Conservation (phyloP, 176 grass and related monocot species). For the Rhynchospora breviuscula region DNA sequence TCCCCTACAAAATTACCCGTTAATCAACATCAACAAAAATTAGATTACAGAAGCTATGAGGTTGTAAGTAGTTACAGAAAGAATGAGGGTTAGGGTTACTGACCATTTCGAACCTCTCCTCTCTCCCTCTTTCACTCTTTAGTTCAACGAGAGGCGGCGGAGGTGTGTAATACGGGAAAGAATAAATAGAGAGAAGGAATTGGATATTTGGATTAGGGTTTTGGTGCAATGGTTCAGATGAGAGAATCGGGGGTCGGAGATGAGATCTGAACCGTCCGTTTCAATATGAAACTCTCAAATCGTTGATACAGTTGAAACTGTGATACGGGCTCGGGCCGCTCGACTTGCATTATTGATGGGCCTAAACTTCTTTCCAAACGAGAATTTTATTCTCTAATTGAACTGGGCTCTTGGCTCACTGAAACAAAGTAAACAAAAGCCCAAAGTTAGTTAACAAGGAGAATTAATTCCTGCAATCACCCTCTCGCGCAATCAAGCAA, state of each 20-base stretch:
- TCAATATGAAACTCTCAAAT: not conserved
- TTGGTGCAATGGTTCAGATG: conserved; percentile 16
- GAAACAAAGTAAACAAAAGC: too few species aligned
- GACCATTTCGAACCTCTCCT: not conserved
- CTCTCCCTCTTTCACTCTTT: not conserved
- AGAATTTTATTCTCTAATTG: too few species aligned
- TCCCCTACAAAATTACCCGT: conserved; percentile 29
- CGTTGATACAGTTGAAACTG: too few species aligned
- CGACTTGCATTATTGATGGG: not conserved
- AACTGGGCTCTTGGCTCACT: too few species aligned
- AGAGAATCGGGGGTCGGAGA: not conserved
- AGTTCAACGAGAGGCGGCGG: not conserved
- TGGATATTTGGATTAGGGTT: not conserved
- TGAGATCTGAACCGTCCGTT: conserved; percentile 12
- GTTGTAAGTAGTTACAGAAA: not conserved
- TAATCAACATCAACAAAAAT: not conserved
- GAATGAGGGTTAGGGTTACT: not conserved
- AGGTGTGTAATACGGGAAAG: not conserved
- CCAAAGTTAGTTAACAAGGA: not conserved
- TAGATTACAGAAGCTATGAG: not conserved
- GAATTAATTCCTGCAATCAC: too few species aligned
- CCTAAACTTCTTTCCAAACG: not conserved
- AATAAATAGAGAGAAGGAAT: not conserved
- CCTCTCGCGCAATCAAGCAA: too few species aligned
- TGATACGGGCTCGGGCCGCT: not conserved